phyloP scores from a whole-genome alignment of 2,329 filamentous ascomycete species.

The Trichophyton mentagrophytes region DNA sequence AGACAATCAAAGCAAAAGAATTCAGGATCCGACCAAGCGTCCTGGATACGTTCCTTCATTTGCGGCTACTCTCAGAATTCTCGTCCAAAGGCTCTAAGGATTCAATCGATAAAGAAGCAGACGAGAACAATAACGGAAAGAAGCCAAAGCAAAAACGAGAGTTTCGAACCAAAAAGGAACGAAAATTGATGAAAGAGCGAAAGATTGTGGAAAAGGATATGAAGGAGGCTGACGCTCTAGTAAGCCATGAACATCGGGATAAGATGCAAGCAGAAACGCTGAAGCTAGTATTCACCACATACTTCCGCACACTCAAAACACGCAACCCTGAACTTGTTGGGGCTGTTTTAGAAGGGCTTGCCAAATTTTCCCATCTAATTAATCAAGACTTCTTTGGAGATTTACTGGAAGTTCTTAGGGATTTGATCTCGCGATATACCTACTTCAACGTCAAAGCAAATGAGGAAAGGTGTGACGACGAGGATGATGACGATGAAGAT shows the following conservation, averaged over 20 bases:
- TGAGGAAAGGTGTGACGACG: slow-evolving; percentile 31
- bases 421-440: slow-evolving; percentile 59
- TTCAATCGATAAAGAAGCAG: slow-evolving; percentile 50
- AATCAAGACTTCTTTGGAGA: slow-evolving; percentile 99
- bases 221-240: slow-evolving; percentile 77
- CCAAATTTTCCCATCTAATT: slow-evolving; percentile 89
- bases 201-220: slow-evolving; percentile 87
- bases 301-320: slow-evolving; percentile 86
- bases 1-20: slow-evolving; percentile 86
- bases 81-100: slow-evolving; percentile 70
- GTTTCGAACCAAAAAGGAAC: slow-evolving; percentile 76
- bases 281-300: slow-evolving; percentile 87
- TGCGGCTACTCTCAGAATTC: slow-evolving; percentile 81
- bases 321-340: slow-evolving; percentile 78
- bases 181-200: slow-evolving; percentile 72
- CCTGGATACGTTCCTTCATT: slow-evolving; percentile 78
- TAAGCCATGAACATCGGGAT: slow-evolving; percentile 84
- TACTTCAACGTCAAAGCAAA: slow-evolving; percentile 36
- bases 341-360: slow-evolving; percentile 87
- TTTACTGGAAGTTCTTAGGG: slow-evolving; percentile 83
- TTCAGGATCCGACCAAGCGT: slow-evolving; percentile 75
- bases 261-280: slow-evolving; percentile 89
- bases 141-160: slow-evolving; percentile 63
- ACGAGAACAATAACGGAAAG: slow-evolving; percentile 38
- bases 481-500: slow-evolving; percentile 38